These are phyloP conservation scores for Sugiyamaella japonica DNA, from an alignment of 1,139 yeast species.

Conservation along the genomic window DNA sequence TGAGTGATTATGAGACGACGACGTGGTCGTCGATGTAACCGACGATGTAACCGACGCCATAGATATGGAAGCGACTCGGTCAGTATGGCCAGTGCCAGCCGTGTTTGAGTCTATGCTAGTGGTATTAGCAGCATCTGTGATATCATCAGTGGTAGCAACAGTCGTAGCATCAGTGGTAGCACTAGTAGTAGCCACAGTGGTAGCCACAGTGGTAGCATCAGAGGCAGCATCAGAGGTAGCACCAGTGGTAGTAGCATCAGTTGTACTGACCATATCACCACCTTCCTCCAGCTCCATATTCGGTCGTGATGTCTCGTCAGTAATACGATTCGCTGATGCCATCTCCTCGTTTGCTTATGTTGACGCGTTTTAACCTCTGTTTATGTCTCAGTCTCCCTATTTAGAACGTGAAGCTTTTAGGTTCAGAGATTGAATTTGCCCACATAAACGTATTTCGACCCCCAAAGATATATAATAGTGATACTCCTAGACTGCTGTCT, in stretches of 20 bases:
- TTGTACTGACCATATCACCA: not conserved
- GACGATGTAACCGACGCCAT: not conserved
- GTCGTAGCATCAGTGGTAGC: not conserved
- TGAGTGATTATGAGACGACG: constrained; percentile 4
- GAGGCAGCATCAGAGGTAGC: not conserved
- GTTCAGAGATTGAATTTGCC: not conserved
- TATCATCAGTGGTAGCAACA: not conserved
- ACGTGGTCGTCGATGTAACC: not conserved
- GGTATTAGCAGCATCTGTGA: not conserved
- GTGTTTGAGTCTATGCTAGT: not conserved
- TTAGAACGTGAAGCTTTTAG: not conserved
- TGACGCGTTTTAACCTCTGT: not conserved
- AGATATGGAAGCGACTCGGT: constrained; percentile 6
- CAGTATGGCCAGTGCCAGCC: too few species aligned
- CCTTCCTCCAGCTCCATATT: not conserved
- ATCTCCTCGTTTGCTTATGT: not conserved
- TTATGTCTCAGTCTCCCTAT: not conserved
- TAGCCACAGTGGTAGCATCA: not conserved
- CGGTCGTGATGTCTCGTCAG: not conserved
- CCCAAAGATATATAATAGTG: too few species aligned
- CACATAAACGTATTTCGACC: not conserved
- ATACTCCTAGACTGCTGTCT: too few species aligned
- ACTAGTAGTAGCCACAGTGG: not conserved
- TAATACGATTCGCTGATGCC: not conserved
- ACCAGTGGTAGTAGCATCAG: not conserved